Base-by-base conservation (phyloP, 257 asterid species). In the Solanum clarkiae region DNA sequence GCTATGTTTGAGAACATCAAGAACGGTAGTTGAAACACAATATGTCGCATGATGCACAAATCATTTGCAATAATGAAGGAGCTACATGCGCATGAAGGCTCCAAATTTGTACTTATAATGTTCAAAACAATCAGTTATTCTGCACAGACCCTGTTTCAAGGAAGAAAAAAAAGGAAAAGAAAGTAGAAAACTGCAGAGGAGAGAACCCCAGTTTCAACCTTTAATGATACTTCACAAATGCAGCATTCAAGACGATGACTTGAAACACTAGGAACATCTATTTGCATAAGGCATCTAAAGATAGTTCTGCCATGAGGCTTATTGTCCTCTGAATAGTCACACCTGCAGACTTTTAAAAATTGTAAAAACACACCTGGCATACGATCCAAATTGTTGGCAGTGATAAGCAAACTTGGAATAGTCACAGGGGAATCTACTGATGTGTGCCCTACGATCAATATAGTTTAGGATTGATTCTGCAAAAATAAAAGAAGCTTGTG, bases 351-450 rank as follows among this genome's bases (percentile, higher is more conserved):
- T 63, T 45, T 18, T 36, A 45, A 69, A 59, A 7, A 40, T 81
- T 82, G 82, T 80, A 26, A 47, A 65, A 65, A 45, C 55, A 54
- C 89, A 96, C 99, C 98, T 94, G 88, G 91, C 92, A 93, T 92
- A 90, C 69, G 83, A 80, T 86, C 97, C 97, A 87, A 95, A 96
- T 81, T 89, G 90, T 84, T 90, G 91, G 91, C 98, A 95, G 84
- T 96, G 99, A 90, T 91, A 87, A 81, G 94, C 89, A 87, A 96
- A 93, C 84, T 90, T 92, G 84, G 84, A 86, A 88, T 86, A 88
- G 91, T 88, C 81, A 60, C 80, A 32, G 56, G 85, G 69, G 84
- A 84, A 80, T 84, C 86, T 84, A 84, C 75, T 80, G 80, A 72
- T 79, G 75, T 82, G 88, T 83, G 69, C 87, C 86, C 84, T 83